These are phyloP conservation scores for Davidsoniella virescens DNA, from an alignment of 2,329 filamentous ascomycete species.

Conservation along the genomic window DNA sequence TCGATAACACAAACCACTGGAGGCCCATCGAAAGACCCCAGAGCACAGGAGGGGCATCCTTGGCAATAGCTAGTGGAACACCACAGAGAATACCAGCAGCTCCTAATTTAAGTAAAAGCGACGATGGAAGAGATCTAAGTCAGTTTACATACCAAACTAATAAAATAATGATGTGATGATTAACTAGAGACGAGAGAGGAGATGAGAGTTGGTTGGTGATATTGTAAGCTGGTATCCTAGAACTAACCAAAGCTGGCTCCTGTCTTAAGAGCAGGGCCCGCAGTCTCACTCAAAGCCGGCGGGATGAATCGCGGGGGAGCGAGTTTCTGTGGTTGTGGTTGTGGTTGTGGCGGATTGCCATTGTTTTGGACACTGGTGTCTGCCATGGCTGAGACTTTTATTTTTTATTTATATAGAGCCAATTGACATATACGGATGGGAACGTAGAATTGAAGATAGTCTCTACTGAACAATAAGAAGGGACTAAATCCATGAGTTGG, in stretches of 20 bases:
- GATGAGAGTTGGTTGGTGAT: not conserved
- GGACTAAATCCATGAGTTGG: too few relatives aligned
- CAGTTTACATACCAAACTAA: too few relatives aligned
- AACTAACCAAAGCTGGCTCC: conserved; percentile 9
- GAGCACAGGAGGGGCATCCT: conserved; percentile 48
- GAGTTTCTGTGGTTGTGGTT: conserved; percentile 1
- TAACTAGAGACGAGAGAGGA: not conserved
- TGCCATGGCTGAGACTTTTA: not conserved
- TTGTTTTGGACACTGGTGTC: not conserved
- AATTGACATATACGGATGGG: too few relatives aligned
- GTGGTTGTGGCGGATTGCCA: not conserved
- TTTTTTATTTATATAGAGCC: too few relatives aligned
- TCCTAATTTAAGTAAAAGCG: not conserved
- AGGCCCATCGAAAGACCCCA: conserved; percentile 58
- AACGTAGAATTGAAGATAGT: too few relatives aligned
- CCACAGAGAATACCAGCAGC: conserved; percentile 45
- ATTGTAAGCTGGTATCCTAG: not conserved
- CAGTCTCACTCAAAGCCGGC: conserved; percentile 7
- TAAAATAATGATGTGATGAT: not conserved
- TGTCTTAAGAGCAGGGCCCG: conserved; percentile 5
- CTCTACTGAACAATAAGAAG: too few relatives aligned
- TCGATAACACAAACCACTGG: conserved; percentile 57
- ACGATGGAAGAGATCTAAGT: too few relatives aligned
- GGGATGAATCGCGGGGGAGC: conserved; percentile 10
- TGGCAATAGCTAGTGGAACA: conserved; percentile 55